Conservation (phyloP, 169 alveolate species). For the Ophryocystis elektroscirrha region DNA sequence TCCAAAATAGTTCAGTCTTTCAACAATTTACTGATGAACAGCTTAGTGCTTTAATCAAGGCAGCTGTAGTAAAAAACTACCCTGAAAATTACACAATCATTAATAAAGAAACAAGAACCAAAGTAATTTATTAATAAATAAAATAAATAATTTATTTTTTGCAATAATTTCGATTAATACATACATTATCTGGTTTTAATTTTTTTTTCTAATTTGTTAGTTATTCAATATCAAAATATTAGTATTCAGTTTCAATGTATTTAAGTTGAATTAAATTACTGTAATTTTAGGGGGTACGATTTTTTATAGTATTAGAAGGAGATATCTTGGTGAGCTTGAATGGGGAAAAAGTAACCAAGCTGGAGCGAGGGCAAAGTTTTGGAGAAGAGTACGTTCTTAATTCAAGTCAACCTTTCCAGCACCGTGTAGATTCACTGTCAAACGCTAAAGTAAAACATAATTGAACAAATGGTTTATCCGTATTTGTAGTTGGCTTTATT, state of each 20-base stretch:
- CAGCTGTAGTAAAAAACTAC: conserved; percentile 43
- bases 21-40: conserved; percentile 49
- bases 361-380: conserved; percentile 67
- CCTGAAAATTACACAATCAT: conserved; percentile 26
- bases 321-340: conserved; percentile 35
- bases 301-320: conserved; percentile 55
- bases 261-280: background rate
- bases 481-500: conserved; percentile 40
- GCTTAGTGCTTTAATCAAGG: conserved; percentile 34
- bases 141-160: background rate
- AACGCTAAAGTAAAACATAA: conserved; percentile 6
- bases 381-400: conserved; percentile 67
- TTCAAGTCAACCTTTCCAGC: conserved; percentile 49
- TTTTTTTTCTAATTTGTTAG: background rate
- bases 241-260: background rate
- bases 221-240: background rate
- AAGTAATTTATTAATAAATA: conserved; percentile 1
- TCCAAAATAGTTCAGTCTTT: conserved; percentile 50
- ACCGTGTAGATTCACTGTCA: conserved; percentile 39
- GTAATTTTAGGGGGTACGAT: conserved; percentile 38
- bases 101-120: conserved; percentile 24
- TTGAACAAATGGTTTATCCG: too few species aligned
- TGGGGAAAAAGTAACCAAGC: conserved; percentile 29
- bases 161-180: background rate
- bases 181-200: background rate